Evolutionary conservation across 2,329 filamentous ascomycete genomes (phyloP).

Genomic region (Botrytis sinoallii): DNA sequence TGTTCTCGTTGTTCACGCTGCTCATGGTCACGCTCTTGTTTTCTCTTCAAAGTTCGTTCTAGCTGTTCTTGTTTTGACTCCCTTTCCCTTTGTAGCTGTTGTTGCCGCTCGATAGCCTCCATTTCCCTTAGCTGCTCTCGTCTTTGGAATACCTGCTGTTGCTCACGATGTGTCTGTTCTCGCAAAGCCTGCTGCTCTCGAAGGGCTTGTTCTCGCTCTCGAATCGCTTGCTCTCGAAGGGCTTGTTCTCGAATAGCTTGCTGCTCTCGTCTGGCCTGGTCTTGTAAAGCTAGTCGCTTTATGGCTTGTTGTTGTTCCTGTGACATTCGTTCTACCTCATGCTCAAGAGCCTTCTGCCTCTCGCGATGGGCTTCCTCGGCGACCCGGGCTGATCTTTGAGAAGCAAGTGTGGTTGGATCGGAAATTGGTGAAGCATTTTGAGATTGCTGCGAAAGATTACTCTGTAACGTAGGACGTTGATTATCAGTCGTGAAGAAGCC

Average conservation of each 20-base stretch:
- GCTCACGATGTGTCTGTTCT: not conserved
- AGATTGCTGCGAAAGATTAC: constrained; percentile 5
- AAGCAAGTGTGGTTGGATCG: not conserved
- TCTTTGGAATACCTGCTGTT: constrained; percentile 2
- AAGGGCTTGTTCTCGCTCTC: constrained; percentile 2
- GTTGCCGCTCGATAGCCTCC: not conserved
- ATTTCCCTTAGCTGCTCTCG: constrained; percentile 4
- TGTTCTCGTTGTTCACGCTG: constrained; percentile 18
- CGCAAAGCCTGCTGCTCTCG: not conserved
- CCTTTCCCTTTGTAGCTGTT: constrained; percentile 5
- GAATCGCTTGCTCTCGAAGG: not conserved
- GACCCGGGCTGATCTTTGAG: constrained; percentile 8
- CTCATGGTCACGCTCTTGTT: constrained; percentile 22
- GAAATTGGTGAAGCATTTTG: constrained; percentile 11
- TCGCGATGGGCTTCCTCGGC: constrained; percentile 4
- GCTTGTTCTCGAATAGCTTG: constrained; percentile 3
- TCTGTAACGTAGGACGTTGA: constrained; percentile 30
- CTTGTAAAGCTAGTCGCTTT: constrained; percentile 20
- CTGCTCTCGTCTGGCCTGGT: constrained; percentile 3
- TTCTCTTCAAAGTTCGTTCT: constrained; percentile 13
- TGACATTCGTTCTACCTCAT: constrained; percentile 8
- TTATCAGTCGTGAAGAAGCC: constrained; percentile 34
- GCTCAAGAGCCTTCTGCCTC: constrained; percentile 6
- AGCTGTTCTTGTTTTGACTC: constrained; percentile 4
- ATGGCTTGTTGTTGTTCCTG: constrained; percentile 15